A percentile compares a stretch with the other conserved stretches of the same genome.
These are phyloP conservation scores for Globisporangium mamillatum DNA, from an alignment of 352 stramenopile species.

Conservation along the genomic window DNA sequence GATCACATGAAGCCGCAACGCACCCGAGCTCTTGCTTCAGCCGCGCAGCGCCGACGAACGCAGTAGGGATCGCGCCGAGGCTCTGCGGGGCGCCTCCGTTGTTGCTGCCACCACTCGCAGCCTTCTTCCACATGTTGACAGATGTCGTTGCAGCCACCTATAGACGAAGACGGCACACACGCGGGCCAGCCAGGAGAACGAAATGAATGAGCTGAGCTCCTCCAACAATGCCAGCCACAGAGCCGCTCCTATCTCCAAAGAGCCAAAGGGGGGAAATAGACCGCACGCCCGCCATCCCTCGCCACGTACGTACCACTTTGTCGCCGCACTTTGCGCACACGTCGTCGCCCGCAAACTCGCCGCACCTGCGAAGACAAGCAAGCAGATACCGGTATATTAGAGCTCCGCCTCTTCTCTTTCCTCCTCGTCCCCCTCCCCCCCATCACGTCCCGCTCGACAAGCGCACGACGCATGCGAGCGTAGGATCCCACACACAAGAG, in stretches of 20 bases:
- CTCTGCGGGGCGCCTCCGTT: constrained; percentile 27
- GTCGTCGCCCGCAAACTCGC: constrained; percentile 50
- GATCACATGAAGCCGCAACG: constrained; percentile 9
- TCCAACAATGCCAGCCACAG: background rate
- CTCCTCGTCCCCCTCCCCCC: background rate
- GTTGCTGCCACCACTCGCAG: constrained; percentile 33
- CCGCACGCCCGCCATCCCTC: background rate
- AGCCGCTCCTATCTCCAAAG: background rate
- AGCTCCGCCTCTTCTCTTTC: background rate
- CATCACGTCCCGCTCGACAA: background rate
- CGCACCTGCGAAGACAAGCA: constrained; percentile 33
- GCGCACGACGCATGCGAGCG: constrained; percentile 2
- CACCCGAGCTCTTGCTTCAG: constrained; percentile 56
- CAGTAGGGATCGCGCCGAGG: constrained; percentile 57
- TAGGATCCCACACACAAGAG: too few species aligned
- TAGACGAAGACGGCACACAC: background rate
- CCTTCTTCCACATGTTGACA: constrained; percentile 53
- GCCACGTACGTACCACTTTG: constrained; percentile 36
- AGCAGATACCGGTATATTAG: background rate
- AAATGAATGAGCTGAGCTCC: constrained; percentile 3
- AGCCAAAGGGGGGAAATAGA: background rate
- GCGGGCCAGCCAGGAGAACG: background rate
- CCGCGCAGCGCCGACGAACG: constrained; percentile 50
- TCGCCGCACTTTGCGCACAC: constrained; percentile 64
- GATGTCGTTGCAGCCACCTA: constrained; percentile 36